phyloP scores from a whole-genome alignment of 192 early-diverging fungal genomes.

The Gamsiella multidivaricata region DNA sequence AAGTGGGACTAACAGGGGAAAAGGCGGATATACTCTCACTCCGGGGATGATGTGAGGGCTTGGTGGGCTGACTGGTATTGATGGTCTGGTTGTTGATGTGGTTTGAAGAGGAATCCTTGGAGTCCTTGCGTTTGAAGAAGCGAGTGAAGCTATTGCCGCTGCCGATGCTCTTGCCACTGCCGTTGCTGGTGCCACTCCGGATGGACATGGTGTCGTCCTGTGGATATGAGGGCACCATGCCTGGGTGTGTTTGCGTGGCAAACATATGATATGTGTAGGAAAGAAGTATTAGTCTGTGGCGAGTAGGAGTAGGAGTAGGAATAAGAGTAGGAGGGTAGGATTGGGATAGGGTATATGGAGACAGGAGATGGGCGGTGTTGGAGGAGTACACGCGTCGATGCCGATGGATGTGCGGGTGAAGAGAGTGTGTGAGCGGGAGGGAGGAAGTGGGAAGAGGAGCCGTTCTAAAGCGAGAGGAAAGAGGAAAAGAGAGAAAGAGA shows the following conservation, averaged over 20 bases:
- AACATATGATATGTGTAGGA: slow-evolving; percentile 8
- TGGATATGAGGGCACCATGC: background rate
- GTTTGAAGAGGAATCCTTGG: background rate
- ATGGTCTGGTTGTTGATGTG: background rate
- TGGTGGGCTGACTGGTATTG: slow-evolving; percentile 1
- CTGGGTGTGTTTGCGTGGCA: background rate
- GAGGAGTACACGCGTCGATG: background rate
- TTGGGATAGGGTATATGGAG: background rate
- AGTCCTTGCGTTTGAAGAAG: background rate
- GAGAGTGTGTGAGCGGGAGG: background rate
- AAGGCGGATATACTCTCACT: slow-evolving; percentile 24
- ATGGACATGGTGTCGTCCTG: slow-evolving; percentile 11
- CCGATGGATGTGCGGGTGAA: too few relatives aligned
- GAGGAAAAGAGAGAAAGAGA: background rate
- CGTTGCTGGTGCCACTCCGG: slow-evolving; percentile 5
- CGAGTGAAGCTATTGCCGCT: slow-evolving; percentile 2
- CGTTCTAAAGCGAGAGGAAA: slow-evolving; percentile 1
- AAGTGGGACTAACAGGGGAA: background rate
- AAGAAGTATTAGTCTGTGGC: background rate
- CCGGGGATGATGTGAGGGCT: slow-evolving; percentile 1
- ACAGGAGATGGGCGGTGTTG: background rate
- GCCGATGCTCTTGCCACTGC: too few relatives aligned
- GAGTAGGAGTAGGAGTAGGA: background rate
- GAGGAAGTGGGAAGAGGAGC: background rate
- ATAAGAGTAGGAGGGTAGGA: background rate